phyloP scores from a whole-genome alignment of 495 filamentous ascomycete species.

The Schizothecium vesticola region DNA sequence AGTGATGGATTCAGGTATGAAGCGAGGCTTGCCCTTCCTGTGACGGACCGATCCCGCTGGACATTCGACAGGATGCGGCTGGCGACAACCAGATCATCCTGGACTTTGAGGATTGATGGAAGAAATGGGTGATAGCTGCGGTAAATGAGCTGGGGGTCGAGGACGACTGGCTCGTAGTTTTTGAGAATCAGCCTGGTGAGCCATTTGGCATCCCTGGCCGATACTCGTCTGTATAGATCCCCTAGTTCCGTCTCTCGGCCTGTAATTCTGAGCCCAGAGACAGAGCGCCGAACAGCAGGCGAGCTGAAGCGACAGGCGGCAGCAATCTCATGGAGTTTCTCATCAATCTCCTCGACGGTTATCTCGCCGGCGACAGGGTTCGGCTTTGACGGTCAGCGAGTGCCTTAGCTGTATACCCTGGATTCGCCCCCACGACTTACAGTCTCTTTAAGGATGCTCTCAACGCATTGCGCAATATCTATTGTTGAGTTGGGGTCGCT shows the following conservation, averaged over 20 bases:
- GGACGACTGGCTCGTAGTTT: constrained; percentile 57
- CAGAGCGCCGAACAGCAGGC: constrained; percentile 51
- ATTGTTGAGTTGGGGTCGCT: constrained; percentile 45
- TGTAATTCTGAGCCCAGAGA: constrained; percentile 22
- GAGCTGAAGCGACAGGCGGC: constrained; percentile 64
- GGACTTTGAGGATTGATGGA: constrained; percentile 60
- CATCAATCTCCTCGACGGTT: constrained; percentile 71
- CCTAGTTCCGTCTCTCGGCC: constrained; percentile 47
- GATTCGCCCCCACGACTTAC: constrained; percentile 41
- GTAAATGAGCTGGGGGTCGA: constrained; percentile 41
- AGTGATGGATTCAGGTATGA: constrained; percentile 52
- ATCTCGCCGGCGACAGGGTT: constrained; percentile 43
- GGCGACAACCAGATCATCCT: constrained; percentile 45
- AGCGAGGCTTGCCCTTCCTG: constrained; percentile 16
- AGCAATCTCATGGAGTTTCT: constrained; percentile 56
- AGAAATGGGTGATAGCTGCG: constrained; percentile 52
- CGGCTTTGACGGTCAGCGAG: constrained; percentile 25
- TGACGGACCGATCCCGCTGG: constrained; percentile 18
- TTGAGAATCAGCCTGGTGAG: constrained; percentile 78
- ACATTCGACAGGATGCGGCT: constrained; percentile 25
- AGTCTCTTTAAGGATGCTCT: constrained; percentile 57
- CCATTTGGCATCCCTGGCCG: constrained; percentile 80
- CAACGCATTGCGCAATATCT: constrained; percentile 67
- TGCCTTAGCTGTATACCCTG: constrained; percentile 4
- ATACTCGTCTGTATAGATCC: constrained; percentile 54